A percentile compares a stretch with the other conserved stretches of the same genome.
phyloP scores from a whole-genome alignment of 2,329 filamentous ascomycete species.

The Periconia sp. region DNA sequence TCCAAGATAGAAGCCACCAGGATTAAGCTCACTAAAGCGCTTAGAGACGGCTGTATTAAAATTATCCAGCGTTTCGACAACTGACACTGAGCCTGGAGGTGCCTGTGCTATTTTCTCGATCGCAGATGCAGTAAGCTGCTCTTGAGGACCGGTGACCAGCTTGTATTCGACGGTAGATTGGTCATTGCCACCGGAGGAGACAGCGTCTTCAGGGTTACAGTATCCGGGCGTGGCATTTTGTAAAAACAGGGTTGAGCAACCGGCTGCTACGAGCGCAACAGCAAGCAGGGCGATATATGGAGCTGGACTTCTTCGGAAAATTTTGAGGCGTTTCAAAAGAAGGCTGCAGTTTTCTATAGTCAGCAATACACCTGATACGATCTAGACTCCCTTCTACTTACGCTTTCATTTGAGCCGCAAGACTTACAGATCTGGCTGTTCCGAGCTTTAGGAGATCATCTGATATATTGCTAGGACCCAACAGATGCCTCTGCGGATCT shows the following conservation, averaged over 20 bases:
- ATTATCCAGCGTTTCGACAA: slow-evolving; percentile 3
- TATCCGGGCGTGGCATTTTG: not conserved
- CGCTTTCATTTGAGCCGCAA: too few relatives aligned
- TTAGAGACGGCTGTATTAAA: not conserved
- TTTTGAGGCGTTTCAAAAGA: slow-evolving; percentile 1
- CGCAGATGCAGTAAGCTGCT: slow-evolving; percentile 2
- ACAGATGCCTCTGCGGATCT: too few relatives aligned
- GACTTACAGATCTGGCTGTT: too few relatives aligned
- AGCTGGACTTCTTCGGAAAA: slow-evolving; percentile 2
- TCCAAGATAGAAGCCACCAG: slow-evolving; percentile 7
- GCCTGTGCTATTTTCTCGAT: not conserved
- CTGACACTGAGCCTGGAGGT: slow-evolving; percentile 1
- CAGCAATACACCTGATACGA: too few relatives aligned
- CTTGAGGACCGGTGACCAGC: slow-evolving; percentile 1
- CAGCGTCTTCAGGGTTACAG: not conserved
- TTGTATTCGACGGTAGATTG: not conserved
- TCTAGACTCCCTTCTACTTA: too few relatives aligned
- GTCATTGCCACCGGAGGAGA: not conserved
- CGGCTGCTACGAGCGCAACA: slow-evolving; percentile 3
- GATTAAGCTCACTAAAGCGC: not conserved
- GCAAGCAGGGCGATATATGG: slow-evolving; percentile 2
- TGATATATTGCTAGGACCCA: too few relatives aligned
- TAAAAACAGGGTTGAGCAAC: slow-evolving; percentile 5
- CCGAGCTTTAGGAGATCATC: too few relatives aligned
- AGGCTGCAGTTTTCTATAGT: not conserved